These are phyloP conservation scores for Paratinospora sagittata DNA, from an alignment of 164 flowering plant genomes.

Conservation along the genomic window DNA sequence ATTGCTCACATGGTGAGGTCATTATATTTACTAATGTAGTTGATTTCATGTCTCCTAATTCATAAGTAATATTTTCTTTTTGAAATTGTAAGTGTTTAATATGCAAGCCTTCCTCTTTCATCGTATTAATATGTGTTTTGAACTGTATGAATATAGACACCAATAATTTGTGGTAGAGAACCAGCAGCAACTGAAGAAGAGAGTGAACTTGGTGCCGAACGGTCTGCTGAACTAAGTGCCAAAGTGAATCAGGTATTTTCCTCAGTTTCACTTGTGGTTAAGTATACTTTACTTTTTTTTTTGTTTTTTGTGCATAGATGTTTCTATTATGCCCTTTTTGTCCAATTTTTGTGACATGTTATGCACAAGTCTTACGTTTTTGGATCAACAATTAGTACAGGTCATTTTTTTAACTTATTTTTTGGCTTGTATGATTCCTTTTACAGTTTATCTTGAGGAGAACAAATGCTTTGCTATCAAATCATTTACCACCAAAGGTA, in stretches of 20 bases:
- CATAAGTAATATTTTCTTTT: background rate
- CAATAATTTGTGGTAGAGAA: conserved; percentile 92
- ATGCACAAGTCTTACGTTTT: background rate
- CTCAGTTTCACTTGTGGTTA: background rate
- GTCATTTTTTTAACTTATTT: background rate
- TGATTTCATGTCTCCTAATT: background rate
- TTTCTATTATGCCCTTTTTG: background rate
- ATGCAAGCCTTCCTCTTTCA: background rate
- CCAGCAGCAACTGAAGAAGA: conserved; percentile 80
- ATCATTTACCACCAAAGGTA: conserved; percentile 99
- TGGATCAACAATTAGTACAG: background rate
- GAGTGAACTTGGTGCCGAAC: conserved; percentile 61
- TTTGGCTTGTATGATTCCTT: conserved; percentile 5
- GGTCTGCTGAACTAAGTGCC: conserved; percentile 78
- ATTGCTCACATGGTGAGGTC: background rate
- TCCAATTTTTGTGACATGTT: background rate
- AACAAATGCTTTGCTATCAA: conserved; percentile 85
- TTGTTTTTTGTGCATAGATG: background rate
- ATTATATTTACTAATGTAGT: background rate
- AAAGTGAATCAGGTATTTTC: conserved; percentile 87
- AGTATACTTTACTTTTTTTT: background rate
- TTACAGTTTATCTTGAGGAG: conserved; percentile 93
- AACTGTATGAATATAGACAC: conserved; percentile 38
- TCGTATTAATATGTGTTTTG: background rate
- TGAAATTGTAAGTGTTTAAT: background rate